phyloP scores from a whole-genome alignment of 768 basidiomycete genomes.

The Trametes cinnabarina region DNA sequence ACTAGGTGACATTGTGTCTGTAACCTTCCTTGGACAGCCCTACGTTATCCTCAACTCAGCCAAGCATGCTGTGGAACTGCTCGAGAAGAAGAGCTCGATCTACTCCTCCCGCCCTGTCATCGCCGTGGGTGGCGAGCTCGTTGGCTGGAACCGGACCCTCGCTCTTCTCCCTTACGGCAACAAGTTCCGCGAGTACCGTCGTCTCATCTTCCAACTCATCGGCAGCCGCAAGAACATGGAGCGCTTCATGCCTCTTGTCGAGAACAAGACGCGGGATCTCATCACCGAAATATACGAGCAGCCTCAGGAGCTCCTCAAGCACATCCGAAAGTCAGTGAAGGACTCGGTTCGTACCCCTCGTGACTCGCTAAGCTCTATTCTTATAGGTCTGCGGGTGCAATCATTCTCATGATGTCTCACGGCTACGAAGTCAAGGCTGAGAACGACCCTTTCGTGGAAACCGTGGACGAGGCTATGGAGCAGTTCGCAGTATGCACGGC shows the following conservation, averaged over 20 bases:
- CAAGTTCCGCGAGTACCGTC: conserved; percentile 27
- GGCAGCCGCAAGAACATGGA: conserved; percentile 26
- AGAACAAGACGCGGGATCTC: conserved; percentile 32
- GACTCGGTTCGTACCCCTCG: not conserved
- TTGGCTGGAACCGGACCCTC: conserved; percentile 27
- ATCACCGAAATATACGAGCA: conserved; percentile 29
- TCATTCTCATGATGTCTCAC: conserved; percentile 30
- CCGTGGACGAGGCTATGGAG: conserved; percentile 32
- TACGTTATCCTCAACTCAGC: conserved; percentile 31
- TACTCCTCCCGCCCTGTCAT: conserved; percentile 31
- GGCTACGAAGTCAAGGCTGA: conserved; percentile 28
- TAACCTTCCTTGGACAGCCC: conserved; percentile 29
- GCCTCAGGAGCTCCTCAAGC: conserved; percentile 25
- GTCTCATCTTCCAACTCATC: conserved; percentile 23
- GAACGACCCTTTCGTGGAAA: conserved; percentile 38
- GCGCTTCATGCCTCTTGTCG: conserved; percentile 29
- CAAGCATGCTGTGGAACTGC: conserved; percentile 26
- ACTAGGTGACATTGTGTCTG: conserved; percentile 31
- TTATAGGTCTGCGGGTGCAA: conserved; percentile 25
- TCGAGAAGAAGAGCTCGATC: conserved; percentile 31
- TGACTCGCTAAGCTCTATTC: not conserved
- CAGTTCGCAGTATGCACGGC: conserved; percentile 25
- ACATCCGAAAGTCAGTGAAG: conserved; percentile 32
- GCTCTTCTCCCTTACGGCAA: conserved; percentile 26
- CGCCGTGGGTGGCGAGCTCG: conserved; percentile 28